These are phyloP conservation scores for Parathielavia appendiculata DNA, from an alignment of 495 filamentous ascomycete genomes.

Conservation along the genomic window DNA sequence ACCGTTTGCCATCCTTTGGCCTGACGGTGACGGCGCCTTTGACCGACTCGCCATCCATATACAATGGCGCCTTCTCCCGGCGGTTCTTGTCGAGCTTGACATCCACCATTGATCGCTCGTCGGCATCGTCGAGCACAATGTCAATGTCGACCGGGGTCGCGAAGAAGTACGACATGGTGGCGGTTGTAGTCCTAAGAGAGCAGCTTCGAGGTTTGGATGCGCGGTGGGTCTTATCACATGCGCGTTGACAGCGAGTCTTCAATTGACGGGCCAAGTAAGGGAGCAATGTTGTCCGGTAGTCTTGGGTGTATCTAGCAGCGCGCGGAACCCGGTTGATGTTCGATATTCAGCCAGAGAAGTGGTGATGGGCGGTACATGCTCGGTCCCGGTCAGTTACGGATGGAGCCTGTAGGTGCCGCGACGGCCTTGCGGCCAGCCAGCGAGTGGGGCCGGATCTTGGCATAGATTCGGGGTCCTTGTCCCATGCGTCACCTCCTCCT, in stretches of 20 bases:
- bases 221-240: neutral
- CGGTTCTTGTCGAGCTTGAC: constrained; percentile 97
- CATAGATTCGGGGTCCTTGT: neutral
- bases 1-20: constrained; percentile 95
- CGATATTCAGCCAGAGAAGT: neutral
- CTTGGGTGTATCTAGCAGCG: neutral
- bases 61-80: constrained; percentile 91
- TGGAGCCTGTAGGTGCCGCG: neutral
- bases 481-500: constrained; percentile 3
- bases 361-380: neutral
- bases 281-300: neutral
- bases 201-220: neutral
- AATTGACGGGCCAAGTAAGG: neutral
- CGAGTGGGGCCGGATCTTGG: neutral
- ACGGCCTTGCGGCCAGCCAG: constrained; percentile 8
- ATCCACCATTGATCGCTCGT: constrained; percentile 91
- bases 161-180: constrained; percentile 94
- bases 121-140: constrained; percentile 89
- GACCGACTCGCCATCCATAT: constrained; percentile 97
- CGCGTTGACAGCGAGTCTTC: neutral
- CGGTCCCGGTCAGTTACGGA: neutral
- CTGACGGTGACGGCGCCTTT: constrained; percentile 90
- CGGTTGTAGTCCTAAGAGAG: neutral
- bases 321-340: neutral
- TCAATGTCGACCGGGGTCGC: constrained; percentile 98